Conservation (phyloP, 768 basidiomycete genomes). For the Amanita pallidorosea region DNA sequence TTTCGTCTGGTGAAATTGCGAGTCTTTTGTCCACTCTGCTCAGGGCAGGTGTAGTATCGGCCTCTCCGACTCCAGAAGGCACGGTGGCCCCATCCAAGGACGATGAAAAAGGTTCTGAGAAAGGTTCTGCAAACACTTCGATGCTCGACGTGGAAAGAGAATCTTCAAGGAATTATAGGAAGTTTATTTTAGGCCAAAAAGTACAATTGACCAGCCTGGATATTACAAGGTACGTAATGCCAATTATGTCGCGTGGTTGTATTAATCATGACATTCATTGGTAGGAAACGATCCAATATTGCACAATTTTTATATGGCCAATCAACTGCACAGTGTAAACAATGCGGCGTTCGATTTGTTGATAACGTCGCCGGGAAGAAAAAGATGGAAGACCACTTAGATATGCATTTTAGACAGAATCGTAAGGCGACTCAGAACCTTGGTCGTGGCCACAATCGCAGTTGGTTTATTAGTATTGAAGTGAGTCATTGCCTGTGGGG, state of each 20-base stretch:
- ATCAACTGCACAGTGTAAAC: constrained; percentile 79
- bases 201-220: constrained; percentile 60
- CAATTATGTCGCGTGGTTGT: not conserved
- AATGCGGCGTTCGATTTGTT: constrained; percentile 84
- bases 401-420: constrained; percentile 95
- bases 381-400: constrained; percentile 78
- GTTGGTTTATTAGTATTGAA: constrained; percentile 80
- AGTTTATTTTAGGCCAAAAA: constrained; percentile 44
- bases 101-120: constrained; percentile 18
- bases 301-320: constrained; percentile 63
- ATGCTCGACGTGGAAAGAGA: constrained; percentile 32
- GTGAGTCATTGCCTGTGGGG: constrained; percentile 32
- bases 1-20: constrained; percentile 32
- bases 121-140: constrained; percentile 13
- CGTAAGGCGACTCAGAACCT: constrained; percentile 67
- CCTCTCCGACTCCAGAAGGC: constrained; percentile 39
- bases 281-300: constrained; percentile 50
- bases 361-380: constrained; percentile 65
- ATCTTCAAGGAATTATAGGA: constrained; percentile 46
- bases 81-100: constrained; percentile 32
- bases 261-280: constrained; percentile 3
- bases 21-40: constrained; percentile 58
- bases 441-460: constrained; percentile 80
- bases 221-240: constrained; percentile 48
- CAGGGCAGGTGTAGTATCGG: constrained; percentile 69